A percentile compares a stretch with the other conserved stretches of the same genome.
phyloP scores from a whole-genome alignment of 2,329 filamentous ascomycete genomes.

The Elsinoe necatrix region DNA sequence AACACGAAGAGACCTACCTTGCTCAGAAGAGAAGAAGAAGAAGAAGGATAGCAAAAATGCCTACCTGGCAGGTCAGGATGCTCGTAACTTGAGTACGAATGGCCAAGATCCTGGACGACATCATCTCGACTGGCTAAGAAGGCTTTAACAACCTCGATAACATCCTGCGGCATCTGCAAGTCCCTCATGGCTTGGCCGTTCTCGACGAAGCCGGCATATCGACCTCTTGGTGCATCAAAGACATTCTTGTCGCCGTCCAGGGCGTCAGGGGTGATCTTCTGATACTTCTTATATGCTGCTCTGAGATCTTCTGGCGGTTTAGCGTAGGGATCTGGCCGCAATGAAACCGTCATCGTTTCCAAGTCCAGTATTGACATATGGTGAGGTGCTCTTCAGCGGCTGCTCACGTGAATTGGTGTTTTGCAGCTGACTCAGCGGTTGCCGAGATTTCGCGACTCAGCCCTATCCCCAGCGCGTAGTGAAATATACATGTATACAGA shows the following conservation, averaged over 20 bases:
- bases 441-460: not conserved
- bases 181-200: conserved; percentile 38
- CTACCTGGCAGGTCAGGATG: conserved; percentile 62
- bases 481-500: not conserved
- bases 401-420: conserved; percentile 10
- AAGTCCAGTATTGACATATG: no score
- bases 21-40: not conserved
- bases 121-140: not conserved
- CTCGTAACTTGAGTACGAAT: conserved; percentile 38
- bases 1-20: conserved; percentile 62
- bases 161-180: conserved; percentile 34
- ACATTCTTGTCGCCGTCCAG: conserved; percentile 46
- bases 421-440: not conserved
- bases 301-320: conserved; percentile 64
- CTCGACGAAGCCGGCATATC: conserved; percentile 23
- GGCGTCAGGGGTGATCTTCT: conserved; percentile 41
- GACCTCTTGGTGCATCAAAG: conserved; percentile 30
- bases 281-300: conserved; percentile 65
- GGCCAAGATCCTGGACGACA: not conserved
- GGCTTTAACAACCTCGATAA: conserved; percentile 32
- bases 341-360: no score
- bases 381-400: no score
- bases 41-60: conserved; percentile 21
- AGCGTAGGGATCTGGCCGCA: conserved; percentile 58
- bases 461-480: not conserved